Evolutionary conservation across 345 rosid genomes (phyloP), one percentile per base, ranked within the genome.

Genomic region (Gynandropsis gynandra): DNA sequence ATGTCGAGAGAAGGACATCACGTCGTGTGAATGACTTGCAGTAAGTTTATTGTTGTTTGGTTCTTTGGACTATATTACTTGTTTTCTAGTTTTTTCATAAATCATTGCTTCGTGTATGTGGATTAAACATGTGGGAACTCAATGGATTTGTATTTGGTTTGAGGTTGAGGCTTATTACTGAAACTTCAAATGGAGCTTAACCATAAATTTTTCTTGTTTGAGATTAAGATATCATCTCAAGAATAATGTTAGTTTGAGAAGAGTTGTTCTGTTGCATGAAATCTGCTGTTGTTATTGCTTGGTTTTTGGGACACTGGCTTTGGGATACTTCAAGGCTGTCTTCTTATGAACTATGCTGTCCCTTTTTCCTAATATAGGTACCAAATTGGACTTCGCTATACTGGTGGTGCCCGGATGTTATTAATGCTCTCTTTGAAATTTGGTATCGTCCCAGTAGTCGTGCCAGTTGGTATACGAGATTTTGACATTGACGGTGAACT

Each of bases 401-500:
- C 98, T 37, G 98, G 98, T 47, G 94, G 97, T 24, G 98, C 97
- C 47, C 90, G 97, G 9, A 80, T 85, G 85, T 66, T 92, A 66
- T 76, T 92, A 61, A 76, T 63, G 90, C 93, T 92, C 43, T 79
- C 97, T 0, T 69, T 92, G 42, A 92, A 92, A 33, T 92, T 87
- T 70, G 77, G 95, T 45, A 72, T 92, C 49, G 62, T 87, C 45
- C 98, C 98, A 41, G 71, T 92, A 29, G 73, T 72, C 1, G 83
- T 92, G 70, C 98, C 98, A 1, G 97, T 92, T 19, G 95, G 95
- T 42, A 73, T 92, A 65, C 80, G 89, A 18, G 90, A 92, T 77
- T 87, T 92, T 61, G 97, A 92, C 68, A 87, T 92, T 60, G 98
- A 87, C 38, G 97, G 98, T 40, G 98, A 92, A 74, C 90, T 92